Base-by-base conservation (phyloP, 495 filamentous ascomycete species). In the Aspergillus affinis region DNA sequence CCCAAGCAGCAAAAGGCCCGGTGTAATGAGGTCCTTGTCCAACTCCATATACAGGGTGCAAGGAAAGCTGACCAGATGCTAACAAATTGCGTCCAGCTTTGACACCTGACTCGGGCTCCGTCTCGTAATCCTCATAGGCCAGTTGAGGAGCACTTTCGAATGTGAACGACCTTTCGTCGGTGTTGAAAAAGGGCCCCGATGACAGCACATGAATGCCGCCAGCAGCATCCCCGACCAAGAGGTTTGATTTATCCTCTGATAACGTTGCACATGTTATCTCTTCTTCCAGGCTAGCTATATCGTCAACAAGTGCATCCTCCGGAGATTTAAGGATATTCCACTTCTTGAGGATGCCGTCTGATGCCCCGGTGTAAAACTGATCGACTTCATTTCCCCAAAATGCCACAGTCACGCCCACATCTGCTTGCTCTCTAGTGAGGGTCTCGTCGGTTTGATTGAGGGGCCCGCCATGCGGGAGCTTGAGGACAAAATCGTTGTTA, bases 331-430 rank as follows among this genome's bases (percentile, higher is more conserved):
- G 78, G 20, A 95, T 78, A 67, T 97, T 86, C 94, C 94, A 98
- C 19, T 86, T 81, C 57, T 92, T 96, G 7, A 98, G 79, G 0
- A 88, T 77, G 1, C 94, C 93, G 67, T 98, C 94, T 0, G 92
- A 94, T 3, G 88, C 88, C 3, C 93, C 94, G n/a, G 90, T 96
- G 65, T 93, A 96, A 49, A 97, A 84, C 0, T 89, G 79, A 52
- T 89, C 84, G 6, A 80, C 73, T 0, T 81, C 81, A 3, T 80
- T 78, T 2, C 89, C 92, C 93, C 93, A 98, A 1, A 89, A 75
- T 1, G 85, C 84, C 61, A 94, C 88, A 41, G 88, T 88, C 5
- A 97, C 87, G 0, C 94, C 94, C 0, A 88, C 87, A 67, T 98
- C 94, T 20, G 84, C 83, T 5, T 79, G 63, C 62, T 95, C 91